Base-by-base conservation (phyloP, 192 early-diverging fungal species). In the Cetraspora pellucida region DNA sequence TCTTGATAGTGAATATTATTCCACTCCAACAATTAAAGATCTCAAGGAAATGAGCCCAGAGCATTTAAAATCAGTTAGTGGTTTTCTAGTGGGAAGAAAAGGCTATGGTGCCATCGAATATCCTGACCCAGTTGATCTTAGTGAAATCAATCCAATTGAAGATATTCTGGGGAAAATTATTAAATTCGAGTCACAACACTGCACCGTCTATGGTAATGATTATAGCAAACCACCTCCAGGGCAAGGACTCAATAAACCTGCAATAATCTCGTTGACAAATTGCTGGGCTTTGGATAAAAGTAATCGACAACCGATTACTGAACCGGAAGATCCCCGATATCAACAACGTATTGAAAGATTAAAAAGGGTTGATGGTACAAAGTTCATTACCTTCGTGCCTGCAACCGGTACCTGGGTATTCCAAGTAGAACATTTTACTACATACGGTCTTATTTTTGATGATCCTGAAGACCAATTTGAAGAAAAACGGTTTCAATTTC, bases 401-500 rank as follows among this genome's bases (percentile, higher is more conserved):
- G 79, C 85, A 11, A 89, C 90, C 17, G 95, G 96, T 23, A 87
- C 86, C 0, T 99, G 98, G 98, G 90, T 83, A n/a, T 99, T 99
- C 83, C 79, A 86, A 17, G 97, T 99, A 10, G 86, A 95, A 72
- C 92, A 95, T 77, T 93, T 93, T 79, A 92, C 89, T 74, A 82
- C 85, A 59, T 97, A 97, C 78, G 94, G 93, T 11, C 79, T 97
- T 71, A 90, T 92, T 55, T 90, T 90, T 27, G 86, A 90, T 25
- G 88, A 88, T 23, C 83, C 88, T 21, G 91, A 90, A 10, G 87
- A 90, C 10, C 81, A 77, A 10, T 81, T 81, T 16, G 81, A 80
- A 10, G 83, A 75, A 11, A 77, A 73, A 5, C 77, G 66, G 27
- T 63, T 75, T 14, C 76, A 21, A 14, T 68, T 23, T 23, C 21